Base-by-base conservation (phyloP, 345 rosid species). In the Cardamine chenopodiifolia region DNA sequence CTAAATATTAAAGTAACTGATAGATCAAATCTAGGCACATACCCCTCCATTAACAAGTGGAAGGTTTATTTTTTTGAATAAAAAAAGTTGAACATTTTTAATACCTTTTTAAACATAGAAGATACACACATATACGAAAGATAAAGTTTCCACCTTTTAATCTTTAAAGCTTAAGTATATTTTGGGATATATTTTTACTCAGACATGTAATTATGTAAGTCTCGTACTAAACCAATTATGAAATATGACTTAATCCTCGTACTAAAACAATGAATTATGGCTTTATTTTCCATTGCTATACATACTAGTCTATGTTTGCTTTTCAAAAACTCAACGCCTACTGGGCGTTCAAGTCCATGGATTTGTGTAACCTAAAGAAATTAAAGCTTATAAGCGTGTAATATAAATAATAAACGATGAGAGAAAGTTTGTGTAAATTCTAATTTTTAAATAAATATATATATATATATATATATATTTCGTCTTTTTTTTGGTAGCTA, bases 21-120 rank as follows among this genome's bases (percentile, higher is more conserved):
- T 60, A 34, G n/a, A 68, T 71, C 79, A 76, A 76, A 69, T 76
- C 79, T 61, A 75, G 29, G 31, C 79, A 50, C 56, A 75, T 61
- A 63, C 57, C 29, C 62, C 65, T 69, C 79, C 74, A 76, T 68
- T 69, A 69, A 53, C 64, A 62, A 76, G 79, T 76, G 79, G 74
- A 42, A 44, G 17, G 8, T 48, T 48, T 70, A 35, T 53, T 39
- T 4, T 69, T 37, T 14, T 7, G 20, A 32, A 7, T 3, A 39
- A 26, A 54, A 52, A 19, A 35, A 13, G 50, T 37, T 49, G 23
- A 47, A 45, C 8, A 22, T 66, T 50, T 58, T 39, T 22, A 12
- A 25, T 18, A 14, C 31, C 37, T 66, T 55, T 32, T 34, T 4
- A 35, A 58, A 26, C 61, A 59, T 67, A 47, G 19, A 66, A n/a